Base-by-base conservation (phyloP, 2,329 filamentous ascomycete species). In the Phaeosphaeria sp. region DNA sequence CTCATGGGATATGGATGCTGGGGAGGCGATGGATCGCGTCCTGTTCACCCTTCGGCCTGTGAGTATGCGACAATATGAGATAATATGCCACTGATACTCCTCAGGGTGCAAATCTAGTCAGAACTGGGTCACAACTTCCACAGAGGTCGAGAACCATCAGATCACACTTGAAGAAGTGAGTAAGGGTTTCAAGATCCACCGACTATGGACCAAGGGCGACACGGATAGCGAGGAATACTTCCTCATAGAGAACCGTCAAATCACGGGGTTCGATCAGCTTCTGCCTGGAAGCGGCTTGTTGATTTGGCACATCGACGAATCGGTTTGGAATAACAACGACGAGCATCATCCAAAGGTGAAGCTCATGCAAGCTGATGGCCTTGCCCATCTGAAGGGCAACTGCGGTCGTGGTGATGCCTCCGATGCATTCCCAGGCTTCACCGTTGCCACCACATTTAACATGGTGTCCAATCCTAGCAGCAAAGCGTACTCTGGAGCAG, bases 31-130 rank as follows among this genome's bases (percentile, higher is more conserved):
- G 68, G 66, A 9, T 48, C 64, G 22, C 55, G 59, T 9, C 63
- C 67, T 6, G 61, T 65, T 11, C 67, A 70, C 48, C 68, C 68
- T 39, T 70, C 66, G 24, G 66, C 67, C n/a, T 72, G 63, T 69
- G 54, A 53, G 64, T 52, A 36, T 9, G 27, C 30, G 4, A 15
- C 15, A 21, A 8, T 18, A 18, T 43, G 2, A 9, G 20, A 33
- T 30, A n/a, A 8, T 33, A 3, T 21, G 17, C 0, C 43, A 22
- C 52, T 59, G 8, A 61, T 21, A n/a, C 15, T 18, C 3, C 7
- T 1, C 9, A 67, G 64, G 63, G 63, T 69, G 66, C 58, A 69
- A 71, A 49, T 51, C 55, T 9, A 67, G 56, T 18, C 67, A 69
- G 49, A 56, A 49, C 11, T 69, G 68, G 68, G 58, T 70, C 44